A percentile compares a stretch with the other conserved stretches of the same genome.
Conservation (phyloP, 1,284 basidiomycete species). For the Leccinum fuscescens region DNA sequence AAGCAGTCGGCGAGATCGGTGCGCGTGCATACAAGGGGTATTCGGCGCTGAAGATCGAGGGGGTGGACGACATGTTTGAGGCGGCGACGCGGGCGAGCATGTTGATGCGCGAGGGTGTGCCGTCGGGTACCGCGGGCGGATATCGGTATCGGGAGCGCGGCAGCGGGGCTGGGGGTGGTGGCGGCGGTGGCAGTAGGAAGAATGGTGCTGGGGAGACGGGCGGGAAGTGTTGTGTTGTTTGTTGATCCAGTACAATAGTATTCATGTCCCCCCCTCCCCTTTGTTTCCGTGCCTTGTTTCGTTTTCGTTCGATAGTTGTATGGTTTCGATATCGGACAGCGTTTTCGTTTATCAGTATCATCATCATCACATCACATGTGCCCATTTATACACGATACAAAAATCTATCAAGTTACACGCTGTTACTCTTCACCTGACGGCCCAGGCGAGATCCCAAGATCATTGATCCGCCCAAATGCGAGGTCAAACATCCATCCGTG, state of each 20-base stretch:
- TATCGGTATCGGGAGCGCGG: slow-evolving; percentile 24
- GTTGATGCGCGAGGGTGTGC: slow-evolving; percentile 84
- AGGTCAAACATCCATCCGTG: slow-evolving; percentile 76
- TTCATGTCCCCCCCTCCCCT: not conserved
- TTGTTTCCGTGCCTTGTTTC: not conserved
- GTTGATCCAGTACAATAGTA: slow-evolving; percentile 34
- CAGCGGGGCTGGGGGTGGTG: not conserved
- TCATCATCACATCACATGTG: not conserved
- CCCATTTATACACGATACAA: not conserved
- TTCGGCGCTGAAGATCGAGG: slow-evolving; percentile 86
- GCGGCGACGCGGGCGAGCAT: slow-evolving; percentile 92
- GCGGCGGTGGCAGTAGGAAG: slow-evolving; percentile 32
- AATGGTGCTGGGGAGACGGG: slow-evolving; percentile 43
- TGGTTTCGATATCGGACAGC: not conserved
- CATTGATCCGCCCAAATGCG: slow-evolving; percentile 59
- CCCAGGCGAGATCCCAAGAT: slow-evolving; percentile 56
- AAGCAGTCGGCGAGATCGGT: slow-evolving; percentile 80
- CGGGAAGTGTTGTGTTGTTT: slow-evolving; percentile 59
- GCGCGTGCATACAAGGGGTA: slow-evolving; percentile 93
- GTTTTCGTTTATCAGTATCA: not conserved
- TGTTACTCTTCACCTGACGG: not conserved
- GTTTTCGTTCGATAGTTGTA: not conserved
- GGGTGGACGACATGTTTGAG: slow-evolving; percentile 95
- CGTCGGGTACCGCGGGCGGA: slow-evolving; percentile 46
- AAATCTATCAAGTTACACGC: not conserved